Percentiles rank a stretch among this genome's conserved stretches.
Evolutionary conservation across 768 basidiomycete species (phyloP).

Genomic region (Mycena kentingensis): DNA sequence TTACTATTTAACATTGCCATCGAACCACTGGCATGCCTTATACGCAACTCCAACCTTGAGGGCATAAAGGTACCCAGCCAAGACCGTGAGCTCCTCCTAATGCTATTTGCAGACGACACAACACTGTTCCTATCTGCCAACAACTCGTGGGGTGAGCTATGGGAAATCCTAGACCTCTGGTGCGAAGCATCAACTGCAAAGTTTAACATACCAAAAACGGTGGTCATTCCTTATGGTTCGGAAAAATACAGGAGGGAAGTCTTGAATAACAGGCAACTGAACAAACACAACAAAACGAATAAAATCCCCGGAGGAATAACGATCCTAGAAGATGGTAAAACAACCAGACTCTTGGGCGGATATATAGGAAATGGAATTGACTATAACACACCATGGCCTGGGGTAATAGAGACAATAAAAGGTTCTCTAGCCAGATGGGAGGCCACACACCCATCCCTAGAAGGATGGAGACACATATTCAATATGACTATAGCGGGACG

Average conservation of each 20-base stretch:
- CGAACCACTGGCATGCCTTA: conserved; percentile 25
- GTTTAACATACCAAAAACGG: conserved; percentile 28
- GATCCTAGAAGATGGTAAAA: conserved; percentile 3
- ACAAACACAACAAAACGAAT: not conserved
- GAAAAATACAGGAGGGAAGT: not conserved
- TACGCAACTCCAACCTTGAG: conserved; percentile 19
- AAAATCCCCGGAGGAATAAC: not conserved
- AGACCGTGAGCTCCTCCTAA: conserved; percentile 5
- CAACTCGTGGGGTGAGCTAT: conserved; percentile 5
- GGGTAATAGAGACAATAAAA: not conserved
- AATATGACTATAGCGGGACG: conserved; percentile 25
- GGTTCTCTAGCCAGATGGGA: not conserved
- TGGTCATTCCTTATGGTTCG: conserved; percentile 17
- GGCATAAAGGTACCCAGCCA: conserved; percentile 23
- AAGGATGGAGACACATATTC: conserved; percentile 19
- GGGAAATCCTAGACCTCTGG: conserved; percentile 13
- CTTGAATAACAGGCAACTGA: not conserved
- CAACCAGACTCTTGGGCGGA: not conserved
- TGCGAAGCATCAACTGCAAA: conserved; percentile 13
- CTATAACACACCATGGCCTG: not conserved
- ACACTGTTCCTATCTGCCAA: conserved; percentile 20
- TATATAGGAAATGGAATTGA: not conserved
- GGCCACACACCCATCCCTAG: conserved; percentile 12
- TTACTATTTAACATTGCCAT: conserved; percentile 6
- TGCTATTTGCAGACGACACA: conserved; percentile 33